Base-by-base conservation (phyloP, 2,329 filamentous ascomycete species). In the Blastomyces emzantsi region DNA sequence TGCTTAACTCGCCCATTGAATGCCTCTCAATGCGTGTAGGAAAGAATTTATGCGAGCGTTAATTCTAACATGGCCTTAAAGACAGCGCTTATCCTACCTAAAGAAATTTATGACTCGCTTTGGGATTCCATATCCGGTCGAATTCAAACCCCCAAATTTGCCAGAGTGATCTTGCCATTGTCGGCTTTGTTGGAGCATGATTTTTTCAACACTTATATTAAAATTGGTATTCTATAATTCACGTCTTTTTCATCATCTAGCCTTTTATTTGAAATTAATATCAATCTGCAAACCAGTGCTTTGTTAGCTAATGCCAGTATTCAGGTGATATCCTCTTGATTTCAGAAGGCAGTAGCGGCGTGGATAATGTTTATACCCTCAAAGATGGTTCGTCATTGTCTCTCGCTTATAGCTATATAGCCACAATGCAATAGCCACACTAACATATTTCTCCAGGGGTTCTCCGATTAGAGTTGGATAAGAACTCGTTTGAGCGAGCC, bases 131-230 rank as follows among this genome's bases (percentile, higher is more conserved):
- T 92, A 19, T 73, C 81, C 8, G 71, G 67, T 2, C 75, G 76
- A 45, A 67, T 76, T 30, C 69, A 69, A n/a, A 73, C 69, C 11
- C 70, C 78, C 17, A 75, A 76, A 57, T 95, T 90, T 79, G 83
- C 84, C 41, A 83, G 85, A 65, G 85, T 96, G 2, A 83, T 85
- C 68, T 87, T 96, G 83, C 84, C 85, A 3, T 80, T 96, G 11
- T 82, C 82, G 9, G 86, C 90, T 64, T 72, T 97, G 5, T 73
- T 97, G 0, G 82, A 88, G 43, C 84, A 85, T 0, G 83, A 87
- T 0, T 96, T 97, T 70, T 92, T 96, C 70, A 88, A 84, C n/a
- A 81, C 86, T 54, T 92, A 95, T 72, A 87, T 97, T 68, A 96
- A 96, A 74, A 83, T 82, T 65, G 89, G 90, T 90, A 77, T 25